Percentiles rank a stretch among this genome's conserved stretches.
Conservation (phyloP, 2,329 filamentous ascomycete species). For the Truncatella angustata region DNA sequence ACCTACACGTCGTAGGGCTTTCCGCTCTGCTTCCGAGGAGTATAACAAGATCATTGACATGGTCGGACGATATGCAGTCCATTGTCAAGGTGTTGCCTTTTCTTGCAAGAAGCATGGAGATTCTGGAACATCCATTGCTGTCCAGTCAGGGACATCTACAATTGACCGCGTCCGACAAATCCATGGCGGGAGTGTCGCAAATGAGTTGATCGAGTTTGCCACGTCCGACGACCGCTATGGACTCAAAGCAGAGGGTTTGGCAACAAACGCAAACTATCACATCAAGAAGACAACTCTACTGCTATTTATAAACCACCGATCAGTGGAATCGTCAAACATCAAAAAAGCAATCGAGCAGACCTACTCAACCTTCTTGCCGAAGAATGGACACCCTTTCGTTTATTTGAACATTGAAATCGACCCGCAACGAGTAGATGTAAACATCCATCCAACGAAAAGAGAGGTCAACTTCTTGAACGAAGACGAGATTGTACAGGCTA, state of each 20-base stretch:
- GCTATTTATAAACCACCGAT: slow-evolving; percentile 94
- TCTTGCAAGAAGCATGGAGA: slow-evolving; percentile 97
- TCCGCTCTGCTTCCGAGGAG: slow-evolving; percentile 88
- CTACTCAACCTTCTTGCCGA: slow-evolving; percentile 83
- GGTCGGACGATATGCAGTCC: slow-evolving; percentile 88
- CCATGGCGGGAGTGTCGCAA: slow-evolving; percentile 79
- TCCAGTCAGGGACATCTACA: slow-evolving; percentile 68
- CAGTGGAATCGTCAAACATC: slow-evolving; percentile 84
- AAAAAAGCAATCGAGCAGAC: slow-evolving; percentile 90
- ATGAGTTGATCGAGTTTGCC: slow-evolving; percentile 78
- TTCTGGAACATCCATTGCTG: slow-evolving; percentile 75
- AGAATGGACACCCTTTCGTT: slow-evolving; percentile 89
- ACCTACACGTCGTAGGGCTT: slow-evolving; percentile 81
- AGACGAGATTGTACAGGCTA: slow-evolving; percentile 86
- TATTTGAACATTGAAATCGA: slow-evolving; percentile 94
- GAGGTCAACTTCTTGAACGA: slow-evolving; percentile 98
- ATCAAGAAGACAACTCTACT: slow-evolving; percentile 85
- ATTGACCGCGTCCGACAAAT: slow-evolving; percentile 88
- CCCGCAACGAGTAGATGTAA: slow-evolving; percentile 89
- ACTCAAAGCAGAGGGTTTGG: slow-evolving; percentile 77
- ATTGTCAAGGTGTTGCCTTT: slow-evolving; percentile 88
- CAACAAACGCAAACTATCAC: slow-evolving; percentile 92
- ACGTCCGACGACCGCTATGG: slow-evolving; percentile 75
- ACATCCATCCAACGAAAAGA: slow-evolving; percentile 93
- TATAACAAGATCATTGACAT: slow-evolving; percentile 98